Conservation (phyloP, 495 filamentous ascomycete genomes). For the Lasiosphaeria hispida region DNA sequence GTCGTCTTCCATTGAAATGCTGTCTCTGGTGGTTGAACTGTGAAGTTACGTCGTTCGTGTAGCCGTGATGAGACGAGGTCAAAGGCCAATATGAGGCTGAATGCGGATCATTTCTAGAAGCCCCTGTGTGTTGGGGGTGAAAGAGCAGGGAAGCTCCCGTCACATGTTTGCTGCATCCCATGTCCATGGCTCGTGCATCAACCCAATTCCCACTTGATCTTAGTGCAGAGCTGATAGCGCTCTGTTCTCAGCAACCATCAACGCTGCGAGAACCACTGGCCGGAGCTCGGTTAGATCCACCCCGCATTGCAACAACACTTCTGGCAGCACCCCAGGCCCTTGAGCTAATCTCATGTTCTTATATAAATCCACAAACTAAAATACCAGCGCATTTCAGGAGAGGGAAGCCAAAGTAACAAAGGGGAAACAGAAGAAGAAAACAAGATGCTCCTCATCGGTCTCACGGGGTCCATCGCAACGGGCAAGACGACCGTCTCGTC, state of each 20-base stretch:
- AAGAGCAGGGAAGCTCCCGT: not conserved
- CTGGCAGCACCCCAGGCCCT: too few relatives aligned
- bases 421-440: not conserved
- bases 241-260: too few relatives aligned
- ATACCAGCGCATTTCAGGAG: too few relatives aligned
- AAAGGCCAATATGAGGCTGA: slow-evolving; percentile 16
- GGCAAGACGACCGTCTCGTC: slow-evolving; percentile 95
- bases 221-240: not conserved
- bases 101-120: slow-evolving; percentile 12
- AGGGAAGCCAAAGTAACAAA: not conserved
- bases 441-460: slow-evolving; percentile 88
- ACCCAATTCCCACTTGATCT: not conserved
- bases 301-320: not conserved
- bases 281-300: not conserved
- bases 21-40: not conserved
- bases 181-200: not conserved
- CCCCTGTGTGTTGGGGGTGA: not conserved
- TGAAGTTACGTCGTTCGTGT: not conserved
- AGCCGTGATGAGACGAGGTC: not conserved
- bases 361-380: too few relatives aligned
- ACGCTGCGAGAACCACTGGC: too few relatives aligned
- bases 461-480: slow-evolving; percentile 96
- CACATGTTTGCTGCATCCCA: not conserved
- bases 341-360: too few relatives aligned
- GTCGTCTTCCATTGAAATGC: not conserved